These are phyloP conservation scores for Microascus cirrosus DNA, from an alignment of 2,329 filamentous ascomycete species.

Conservation along the genomic window DNA sequence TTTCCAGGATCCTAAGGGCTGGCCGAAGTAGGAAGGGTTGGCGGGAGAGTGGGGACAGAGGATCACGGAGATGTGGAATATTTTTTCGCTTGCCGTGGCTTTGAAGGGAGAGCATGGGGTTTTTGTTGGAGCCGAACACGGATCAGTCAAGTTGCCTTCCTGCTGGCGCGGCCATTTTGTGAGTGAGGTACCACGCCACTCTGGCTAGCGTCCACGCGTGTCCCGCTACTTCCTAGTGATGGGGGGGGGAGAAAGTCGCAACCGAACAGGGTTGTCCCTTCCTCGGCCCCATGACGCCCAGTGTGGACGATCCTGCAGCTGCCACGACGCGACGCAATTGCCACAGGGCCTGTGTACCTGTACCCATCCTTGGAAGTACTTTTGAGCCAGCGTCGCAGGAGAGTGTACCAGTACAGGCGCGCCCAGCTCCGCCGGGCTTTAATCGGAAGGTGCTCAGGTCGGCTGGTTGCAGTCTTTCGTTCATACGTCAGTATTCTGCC, in stretches of 20 bases:
- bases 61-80: not conserved
- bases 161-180: not conserved
- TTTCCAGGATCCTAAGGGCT: not conserved
- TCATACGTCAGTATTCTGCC: not conserved
- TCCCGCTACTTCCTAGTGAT: not conserved
- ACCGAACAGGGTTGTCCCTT: not conserved
- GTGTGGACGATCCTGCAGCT: not conserved
- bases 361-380: not conserved
- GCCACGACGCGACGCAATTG: not conserved
- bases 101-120: not conserved
- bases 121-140: not conserved
- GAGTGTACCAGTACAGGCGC: not conserved
- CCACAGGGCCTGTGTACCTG: not conserved
- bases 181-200: slow-evolving; percentile 2
- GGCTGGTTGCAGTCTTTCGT: not conserved
- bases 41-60: slow-evolving; percentile 1
- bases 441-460: not conserved
- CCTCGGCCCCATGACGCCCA: not conserved
- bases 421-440: not conserved
- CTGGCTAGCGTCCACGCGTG: slow-evolving; percentile 1
- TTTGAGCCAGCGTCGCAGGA: not conserved
- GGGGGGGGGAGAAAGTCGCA: not conserved
- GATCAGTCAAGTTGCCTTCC: not conserved
- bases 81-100: not conserved
- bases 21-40: not conserved